Evolutionary conservation across 306 rosid species (phyloP), one percentile per base, ranked within the genome.

Genomic region (Leucaena leucocephala): DNA sequence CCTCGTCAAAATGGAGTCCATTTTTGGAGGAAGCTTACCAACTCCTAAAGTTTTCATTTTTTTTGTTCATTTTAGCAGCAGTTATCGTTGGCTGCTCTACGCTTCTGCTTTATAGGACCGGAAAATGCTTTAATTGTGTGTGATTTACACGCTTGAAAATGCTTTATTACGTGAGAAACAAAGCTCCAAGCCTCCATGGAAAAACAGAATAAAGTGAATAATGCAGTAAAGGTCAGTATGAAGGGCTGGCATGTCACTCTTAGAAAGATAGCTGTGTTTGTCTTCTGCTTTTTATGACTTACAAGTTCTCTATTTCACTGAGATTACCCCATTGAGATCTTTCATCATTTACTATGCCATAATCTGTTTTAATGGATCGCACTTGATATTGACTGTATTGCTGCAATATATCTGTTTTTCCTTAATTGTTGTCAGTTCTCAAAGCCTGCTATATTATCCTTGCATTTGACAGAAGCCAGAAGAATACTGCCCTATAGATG

Each of bases 391-490:
- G 35, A 57, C 6, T 21, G 35, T 57, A 27, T 59, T 8, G 65
- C 38, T 59, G 36, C 36, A 59, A 59, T 22, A 59, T 11, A 22
- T 16, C 36, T 22, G 35, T 9, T 58, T 58, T 22, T 3, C 64
- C 12, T 22, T 59, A 11, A 59, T 59, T 27, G 8, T 22, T 63
- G 44, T 43, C 36, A 4, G 40, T 55, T 39, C 6, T 57, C 70
- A 8, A 14, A 50, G 48, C 74, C 74, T 74, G 71, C 57, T 73
- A 80, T 6, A 4, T 50, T 50, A 17, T 16, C 72, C 33, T 73
- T 73, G 68, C 76, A 66, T 71, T 82, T 76, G 36, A 65, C 74
- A 63, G 77, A 58, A 76, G 75, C 71, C 55, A 78, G 74, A 76
- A 62, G 77, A 48, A 2, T 67, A 75, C 66, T 10, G 71, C 1